phyloP scores from a whole-genome alignment of 768 basidiomycete genomes.

The Collybia nuda region DNA sequence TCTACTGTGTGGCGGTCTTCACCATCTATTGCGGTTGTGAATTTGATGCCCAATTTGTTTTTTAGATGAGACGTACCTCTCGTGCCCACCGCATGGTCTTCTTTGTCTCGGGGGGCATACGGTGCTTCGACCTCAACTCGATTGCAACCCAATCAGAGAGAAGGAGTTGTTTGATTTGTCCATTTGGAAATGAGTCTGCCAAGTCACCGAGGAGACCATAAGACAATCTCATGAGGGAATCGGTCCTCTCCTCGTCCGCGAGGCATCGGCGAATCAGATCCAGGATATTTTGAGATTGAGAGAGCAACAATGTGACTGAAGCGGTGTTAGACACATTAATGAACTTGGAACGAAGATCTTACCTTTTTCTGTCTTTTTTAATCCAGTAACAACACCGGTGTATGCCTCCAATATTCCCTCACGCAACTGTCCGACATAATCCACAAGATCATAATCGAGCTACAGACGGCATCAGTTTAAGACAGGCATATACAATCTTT shows the following conservation, averaged over 20 bases:
- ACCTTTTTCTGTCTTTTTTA: conserved; percentile 86
- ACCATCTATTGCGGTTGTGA: conserved; percentile 54
- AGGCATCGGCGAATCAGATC: conserved; percentile 79
- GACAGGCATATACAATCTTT: neutral
- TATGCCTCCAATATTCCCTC: conserved; percentile 98
- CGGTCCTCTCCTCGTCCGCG: conserved; percentile 81
- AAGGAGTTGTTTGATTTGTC: conserved; percentile 78
- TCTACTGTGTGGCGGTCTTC: conserved; percentile 76
- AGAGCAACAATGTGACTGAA: conserved; percentile 55
- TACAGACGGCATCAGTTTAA: conserved; percentile 18
- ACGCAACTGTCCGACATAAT: conserved; percentile 86
- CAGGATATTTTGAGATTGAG: conserved; percentile 72
- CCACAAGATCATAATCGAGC: conserved; percentile 88
- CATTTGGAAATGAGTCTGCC: conserved; percentile 81
- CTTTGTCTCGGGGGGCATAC: conserved; percentile 77
- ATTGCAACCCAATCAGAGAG: conserved; percentile 77
- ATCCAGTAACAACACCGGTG: conserved; percentile 88
- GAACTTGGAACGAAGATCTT: conserved; percentile 9
- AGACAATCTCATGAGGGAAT: conserved; percentile 68
- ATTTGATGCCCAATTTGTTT: neutral
- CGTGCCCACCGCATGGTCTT: conserved; percentile 92
- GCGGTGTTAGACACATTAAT: conserved; percentile 2
- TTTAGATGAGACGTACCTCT: conserved; percentile 56
- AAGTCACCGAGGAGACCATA: conserved; percentile 93
- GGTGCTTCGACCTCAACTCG: conserved; percentile 71